Conservation (phyloP, 192 early-diverging fungal species). For the Coemansia sp. region DNA sequence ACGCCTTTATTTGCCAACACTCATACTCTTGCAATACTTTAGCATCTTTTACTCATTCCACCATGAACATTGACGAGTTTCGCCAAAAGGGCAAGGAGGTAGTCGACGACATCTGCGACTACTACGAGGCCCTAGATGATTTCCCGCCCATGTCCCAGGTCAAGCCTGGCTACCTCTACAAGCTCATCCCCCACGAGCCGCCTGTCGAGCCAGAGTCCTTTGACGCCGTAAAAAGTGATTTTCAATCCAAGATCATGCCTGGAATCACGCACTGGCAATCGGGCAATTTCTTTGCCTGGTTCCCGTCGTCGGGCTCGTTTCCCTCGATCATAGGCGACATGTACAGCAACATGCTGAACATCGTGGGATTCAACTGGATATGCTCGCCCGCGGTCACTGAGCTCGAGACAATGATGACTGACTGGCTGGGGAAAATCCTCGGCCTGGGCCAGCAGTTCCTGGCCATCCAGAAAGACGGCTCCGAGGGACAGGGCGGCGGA, state of each 20-base stretch:
- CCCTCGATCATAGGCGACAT: constrained; percentile 57
- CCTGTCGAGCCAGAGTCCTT: constrained; percentile 44
- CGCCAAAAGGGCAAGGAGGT: constrained; percentile 51
- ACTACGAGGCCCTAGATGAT: constrained; percentile 54
- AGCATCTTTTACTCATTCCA: too few species aligned
- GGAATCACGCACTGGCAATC: constrained; percentile 64
- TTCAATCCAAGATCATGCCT: constrained; percentile 55
- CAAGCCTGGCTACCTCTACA: constrained; percentile 53
- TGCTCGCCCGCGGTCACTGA: constrained; percentile 56
- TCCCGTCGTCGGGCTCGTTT: constrained; percentile 45
- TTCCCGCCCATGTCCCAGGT: too few species aligned
- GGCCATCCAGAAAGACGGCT: constrained; percentile 13
- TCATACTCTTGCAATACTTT: too few species aligned
- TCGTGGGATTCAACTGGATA: constrained; percentile 52
- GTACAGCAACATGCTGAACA: constrained; percentile 55
- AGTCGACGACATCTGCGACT: constrained; percentile 54
- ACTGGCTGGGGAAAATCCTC: constrained; percentile 56
- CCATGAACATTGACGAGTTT: constrained; percentile 36
- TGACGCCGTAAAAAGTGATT: constrained; percentile 28
- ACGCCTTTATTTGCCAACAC: too few species aligned
- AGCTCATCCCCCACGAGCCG: constrained; percentile 42
- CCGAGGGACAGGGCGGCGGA: constrained; percentile 50
- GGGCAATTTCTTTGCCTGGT: constrained; percentile 58
- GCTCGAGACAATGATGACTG: constrained; percentile 54
- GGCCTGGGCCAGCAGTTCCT: constrained; percentile 49